These are phyloP conservation scores for Eucalyptus microcorys DNA, from an alignment of 345 rosid genomes.

Conservation along the genomic window DNA sequence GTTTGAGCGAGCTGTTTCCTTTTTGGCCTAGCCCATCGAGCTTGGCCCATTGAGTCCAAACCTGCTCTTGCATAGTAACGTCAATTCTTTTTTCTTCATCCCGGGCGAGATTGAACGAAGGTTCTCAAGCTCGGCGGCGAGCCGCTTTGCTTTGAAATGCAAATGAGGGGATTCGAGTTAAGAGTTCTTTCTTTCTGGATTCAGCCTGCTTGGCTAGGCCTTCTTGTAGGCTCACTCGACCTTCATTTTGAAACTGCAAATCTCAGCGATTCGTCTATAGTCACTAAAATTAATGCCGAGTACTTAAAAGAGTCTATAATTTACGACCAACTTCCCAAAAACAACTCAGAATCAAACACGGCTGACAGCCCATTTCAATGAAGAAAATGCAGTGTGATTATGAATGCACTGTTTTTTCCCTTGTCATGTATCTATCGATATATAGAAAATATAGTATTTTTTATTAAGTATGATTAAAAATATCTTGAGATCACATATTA, in stretches of 20 bases:
- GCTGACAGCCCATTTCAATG: not conserved
- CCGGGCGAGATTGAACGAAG: not conserved
- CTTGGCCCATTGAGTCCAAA: not conserved
- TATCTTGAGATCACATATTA: not conserved
- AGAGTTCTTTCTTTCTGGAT: not conserved
- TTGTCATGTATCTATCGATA: not conserved
- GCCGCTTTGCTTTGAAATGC: not conserved
- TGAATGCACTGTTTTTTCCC: not conserved
- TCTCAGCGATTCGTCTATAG: not conserved
- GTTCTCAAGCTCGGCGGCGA: not conserved
- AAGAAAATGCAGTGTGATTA: not conserved
- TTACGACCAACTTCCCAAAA: not conserved
- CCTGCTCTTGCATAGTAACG: not conserved
- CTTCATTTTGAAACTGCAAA: not conserved
- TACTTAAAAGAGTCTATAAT: not conserved
- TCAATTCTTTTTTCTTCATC: not conserved
- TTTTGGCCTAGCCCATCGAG: not conserved
- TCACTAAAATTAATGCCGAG: not conserved
- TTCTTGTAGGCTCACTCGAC: not conserved
- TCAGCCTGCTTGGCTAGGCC: not conserved
- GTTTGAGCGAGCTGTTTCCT: not conserved
- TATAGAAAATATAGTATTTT: not conserved
- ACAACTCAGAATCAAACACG: not conserved
- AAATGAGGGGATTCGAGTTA: not conserved
- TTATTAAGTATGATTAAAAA: not conserved